phyloP scores from a whole-genome alignment of 1,139 yeast genomes.

The Candida neerlandica region DNA sequence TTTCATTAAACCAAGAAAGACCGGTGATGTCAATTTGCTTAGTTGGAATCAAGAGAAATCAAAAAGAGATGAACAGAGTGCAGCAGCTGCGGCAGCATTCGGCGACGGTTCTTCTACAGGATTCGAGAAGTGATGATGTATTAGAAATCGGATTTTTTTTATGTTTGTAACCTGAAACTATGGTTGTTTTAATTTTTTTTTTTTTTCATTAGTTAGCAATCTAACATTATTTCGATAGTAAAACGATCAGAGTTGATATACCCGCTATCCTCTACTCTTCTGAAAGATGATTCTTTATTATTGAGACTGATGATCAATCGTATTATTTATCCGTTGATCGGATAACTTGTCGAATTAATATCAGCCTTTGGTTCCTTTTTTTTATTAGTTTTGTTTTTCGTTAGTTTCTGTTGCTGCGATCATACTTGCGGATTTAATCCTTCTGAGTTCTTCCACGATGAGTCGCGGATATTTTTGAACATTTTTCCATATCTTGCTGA shows the following conservation, averaged over 20 bases:
- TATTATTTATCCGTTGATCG: neutral
- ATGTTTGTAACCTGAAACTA: neutral
- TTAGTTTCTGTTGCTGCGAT: neutral
- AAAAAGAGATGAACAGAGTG: slow-evolving; percentile 23
- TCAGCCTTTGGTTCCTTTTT: neutral
- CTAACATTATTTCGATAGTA: neutral
- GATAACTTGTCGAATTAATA: neutral
- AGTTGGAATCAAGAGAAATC: slow-evolving; percentile 65
- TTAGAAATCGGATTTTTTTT: neutral
- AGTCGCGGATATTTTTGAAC: neutral
- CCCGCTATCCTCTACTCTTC: neutral
- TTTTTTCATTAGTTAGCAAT: neutral
- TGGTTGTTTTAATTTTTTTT: too few relatives aligned
- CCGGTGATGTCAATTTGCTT: slow-evolving; percentile 72
- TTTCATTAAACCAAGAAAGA: slow-evolving; percentile 65
- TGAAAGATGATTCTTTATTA: neutral
- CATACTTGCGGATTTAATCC: neutral
- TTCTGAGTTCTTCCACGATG: neutral
- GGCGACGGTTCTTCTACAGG: slow-evolving; percentile 13
- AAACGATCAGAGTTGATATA: neutral
- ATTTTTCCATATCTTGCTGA: slow-evolving; percentile 1
- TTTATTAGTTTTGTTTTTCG: neutral
- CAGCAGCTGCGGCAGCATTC: slow-evolving; percentile 10
- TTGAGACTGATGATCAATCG: neutral
- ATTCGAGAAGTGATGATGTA: slow-evolving; percentile 9